These are phyloP conservation scores for Bocquillonia castaneifolia DNA, from an alignment of 441 rosid species.

Conservation along the genomic window DNA sequence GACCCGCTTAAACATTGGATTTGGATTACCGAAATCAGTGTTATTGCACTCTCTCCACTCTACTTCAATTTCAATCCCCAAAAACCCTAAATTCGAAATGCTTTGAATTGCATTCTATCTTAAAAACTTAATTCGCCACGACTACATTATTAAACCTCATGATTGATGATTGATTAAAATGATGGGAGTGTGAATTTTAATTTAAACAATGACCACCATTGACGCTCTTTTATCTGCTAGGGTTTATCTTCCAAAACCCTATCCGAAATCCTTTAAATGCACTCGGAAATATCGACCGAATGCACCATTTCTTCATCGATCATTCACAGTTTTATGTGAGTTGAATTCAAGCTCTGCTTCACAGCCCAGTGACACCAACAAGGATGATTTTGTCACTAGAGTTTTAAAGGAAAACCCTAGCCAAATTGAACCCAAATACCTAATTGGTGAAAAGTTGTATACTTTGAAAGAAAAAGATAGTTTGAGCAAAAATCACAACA, in stretches of 20 bases:
- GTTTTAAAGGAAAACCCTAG: conserved; percentile 84
- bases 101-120: neutral
- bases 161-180: neutral
- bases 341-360: conserved; percentile 33
- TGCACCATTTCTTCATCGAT: conserved; percentile 41
- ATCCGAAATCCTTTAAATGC: conserved; percentile 21
- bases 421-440: conserved; percentile 72
- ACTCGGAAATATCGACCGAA: conserved; percentile 31
- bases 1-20: neutral
- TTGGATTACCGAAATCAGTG: neutral
- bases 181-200: conserved; percentile 3
- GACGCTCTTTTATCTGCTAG: conserved; percentile 45
- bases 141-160: too few relatives aligned
- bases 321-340: conserved; percentile 50
- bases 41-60: neutral
- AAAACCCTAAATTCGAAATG: neutral
- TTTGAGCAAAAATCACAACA: conserved; percentile 37
- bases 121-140: neutral
- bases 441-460: conserved; percentile 54
- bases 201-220: conserved; percentile 41
- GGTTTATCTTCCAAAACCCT: conserved; percentile 39
- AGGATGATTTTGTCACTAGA: conserved; percentile 71
- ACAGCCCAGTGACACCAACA: conserved; percentile 30
- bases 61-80: neutral
- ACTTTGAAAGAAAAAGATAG: conserved; percentile 56